These are phyloP conservation scores for Phaeotremella skinneri DNA, from an alignment of 768 basidiomycete genomes.

Conservation along the genomic window DNA sequence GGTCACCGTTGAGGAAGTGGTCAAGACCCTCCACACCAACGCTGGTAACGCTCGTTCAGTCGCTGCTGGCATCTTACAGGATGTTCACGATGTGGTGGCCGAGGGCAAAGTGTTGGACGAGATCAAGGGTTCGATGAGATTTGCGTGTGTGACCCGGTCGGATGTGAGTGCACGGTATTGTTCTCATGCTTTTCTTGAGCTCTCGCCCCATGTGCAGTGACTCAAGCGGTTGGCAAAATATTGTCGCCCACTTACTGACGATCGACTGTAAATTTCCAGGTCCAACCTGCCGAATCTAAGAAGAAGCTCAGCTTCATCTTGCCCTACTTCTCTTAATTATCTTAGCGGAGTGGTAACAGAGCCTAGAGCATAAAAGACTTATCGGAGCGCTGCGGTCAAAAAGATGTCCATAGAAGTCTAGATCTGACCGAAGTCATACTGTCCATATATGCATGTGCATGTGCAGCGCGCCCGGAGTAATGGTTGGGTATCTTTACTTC, in stretches of 20 bases:
- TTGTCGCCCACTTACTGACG: slow-evolving; percentile 1
- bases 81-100: slow-evolving; percentile 59
- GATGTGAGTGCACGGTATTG: slow-evolving; percentile 45
- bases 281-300: slow-evolving; percentile 61
- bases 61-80: slow-evolving; percentile 51
- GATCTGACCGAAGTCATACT: slow-evolving; percentile 40
- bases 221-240: neutral
- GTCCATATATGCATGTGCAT: slow-evolving; percentile 37
- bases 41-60: slow-evolving; percentile 75
- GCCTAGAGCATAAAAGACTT: slow-evolving; percentile 9
- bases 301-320: slow-evolving; percentile 72
- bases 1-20: slow-evolving; percentile 86
- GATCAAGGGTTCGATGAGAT: slow-evolving; percentile 78
- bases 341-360: no score
- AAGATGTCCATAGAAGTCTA: neutral
- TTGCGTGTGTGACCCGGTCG: slow-evolving; percentile 71
- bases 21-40: slow-evolving; percentile 82
- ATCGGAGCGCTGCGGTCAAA: neutral
- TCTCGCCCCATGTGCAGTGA: neutral
- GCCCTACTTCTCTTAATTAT: slow-evolving; percentile 66
- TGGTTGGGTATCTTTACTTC: no score
- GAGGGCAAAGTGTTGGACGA: slow-evolving; percentile 63
- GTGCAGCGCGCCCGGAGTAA: slow-evolving; percentile 24
- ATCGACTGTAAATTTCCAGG: slow-evolving; percentile 11
- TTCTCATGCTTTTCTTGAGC: neutral